Conservation (phyloP, 352 stramenopile genomes). For the Phytophthora lateralis region DNA sequence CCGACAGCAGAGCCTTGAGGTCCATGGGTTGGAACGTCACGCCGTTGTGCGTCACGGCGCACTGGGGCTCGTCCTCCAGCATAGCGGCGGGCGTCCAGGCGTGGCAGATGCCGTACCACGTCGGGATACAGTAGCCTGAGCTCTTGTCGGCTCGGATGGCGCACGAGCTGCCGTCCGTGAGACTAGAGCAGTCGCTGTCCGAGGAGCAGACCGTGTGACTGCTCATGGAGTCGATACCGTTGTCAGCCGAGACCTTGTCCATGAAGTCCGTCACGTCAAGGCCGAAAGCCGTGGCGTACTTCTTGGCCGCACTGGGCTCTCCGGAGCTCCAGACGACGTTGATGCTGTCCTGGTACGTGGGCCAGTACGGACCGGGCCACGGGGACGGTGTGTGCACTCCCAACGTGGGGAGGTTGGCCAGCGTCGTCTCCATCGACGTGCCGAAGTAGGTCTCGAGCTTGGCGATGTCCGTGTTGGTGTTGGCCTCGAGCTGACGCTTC, state of each 20-base stretch:
- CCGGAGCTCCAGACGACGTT: slow-evolving; percentile 39
- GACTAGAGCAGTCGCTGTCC: slow-evolving; percentile 32
- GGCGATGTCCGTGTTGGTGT: slow-evolving; percentile 23
- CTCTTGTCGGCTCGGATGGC: slow-evolving; percentile 33
- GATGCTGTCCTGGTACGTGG: slow-evolving; percentile 61
- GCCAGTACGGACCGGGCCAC: slow-evolving; percentile 46
- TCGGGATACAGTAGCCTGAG: slow-evolving; percentile 46
- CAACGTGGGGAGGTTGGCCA: slow-evolving; percentile 21
- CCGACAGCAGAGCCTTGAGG: slow-evolving; percentile 44
- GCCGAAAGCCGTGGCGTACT: slow-evolving; percentile 46
- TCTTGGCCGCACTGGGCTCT: slow-evolving; percentile 34
- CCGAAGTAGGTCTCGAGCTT: slow-evolving; percentile 27
- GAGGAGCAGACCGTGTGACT: slow-evolving; percentile 28
- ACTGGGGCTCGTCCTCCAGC: slow-evolving; percentile 36
- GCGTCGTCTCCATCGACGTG: slow-evolving; percentile 10
- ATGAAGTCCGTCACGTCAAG: slow-evolving; percentile 40
- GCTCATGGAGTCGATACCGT: slow-evolving; percentile 36
- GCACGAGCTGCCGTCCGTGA: slow-evolving; percentile 40
- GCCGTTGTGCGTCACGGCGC: slow-evolving; percentile 40
- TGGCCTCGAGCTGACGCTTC: slow-evolving; percentile 18
- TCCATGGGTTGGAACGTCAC: slow-evolving; percentile 48
- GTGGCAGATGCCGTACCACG: slow-evolving; percentile 51
- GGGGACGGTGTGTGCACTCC: slow-evolving; percentile 16
- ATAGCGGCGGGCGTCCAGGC: slow-evolving; percentile 46
- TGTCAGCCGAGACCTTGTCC: slow-evolving; percentile 33